Evolutionary conservation across 208 protist species (phyloP).

Genomic region (Tritrichomonas musculus): DNA sequence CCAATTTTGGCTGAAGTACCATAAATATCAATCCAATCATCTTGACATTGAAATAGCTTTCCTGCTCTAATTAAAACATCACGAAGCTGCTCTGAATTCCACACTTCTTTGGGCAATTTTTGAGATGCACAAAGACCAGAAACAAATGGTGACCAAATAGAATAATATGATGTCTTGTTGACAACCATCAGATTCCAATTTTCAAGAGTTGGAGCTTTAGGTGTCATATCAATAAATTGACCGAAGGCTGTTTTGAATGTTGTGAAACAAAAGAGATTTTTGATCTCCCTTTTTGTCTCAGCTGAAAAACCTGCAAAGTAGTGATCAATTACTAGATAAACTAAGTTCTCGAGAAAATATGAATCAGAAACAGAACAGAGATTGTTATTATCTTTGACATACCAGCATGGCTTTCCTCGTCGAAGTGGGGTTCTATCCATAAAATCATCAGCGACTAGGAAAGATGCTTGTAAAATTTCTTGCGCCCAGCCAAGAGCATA

Average conservation of each 20-base stretch:
- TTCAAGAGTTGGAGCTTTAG: slow-evolving; percentile 1
- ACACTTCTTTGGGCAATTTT: slow-evolving; percentile 7
- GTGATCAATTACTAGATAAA: slow-evolving; percentile 13
- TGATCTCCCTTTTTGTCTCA: neutral
- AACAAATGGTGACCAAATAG: slow-evolving; percentile 24
- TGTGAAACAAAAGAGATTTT: neutral
- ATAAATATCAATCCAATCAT: slow-evolving; percentile 63
- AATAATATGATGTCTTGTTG: slow-evolving; percentile 31
- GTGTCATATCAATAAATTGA: slow-evolving; percentile 20
- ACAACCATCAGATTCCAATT: slow-evolving; percentile 8
- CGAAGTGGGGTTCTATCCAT: slow-evolving; percentile 57
- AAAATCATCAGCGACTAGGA: slow-evolving; percentile 64
- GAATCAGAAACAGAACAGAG: slow-evolving; percentile 16
- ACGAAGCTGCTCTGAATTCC: neutral
- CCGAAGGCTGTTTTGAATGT: neutral
- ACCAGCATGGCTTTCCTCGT: slow-evolving; percentile 59
- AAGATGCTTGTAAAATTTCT: slow-evolving; percentile 50
- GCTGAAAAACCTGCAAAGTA: neutral
- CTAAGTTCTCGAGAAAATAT: slow-evolving; percentile 25
- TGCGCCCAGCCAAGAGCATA: slow-evolving; percentile 6
- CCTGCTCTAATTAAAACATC: neutral
- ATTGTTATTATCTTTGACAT: slow-evolving; percentile 38
- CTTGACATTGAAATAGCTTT: slow-evolving; percentile 50
- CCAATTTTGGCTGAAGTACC: slow-evolving; percentile 51
- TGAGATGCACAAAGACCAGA: neutral